phyloP scores from a whole-genome alignment of 768 basidiomycete genomes.

The Hypsizygus marmoreus region DNA sequence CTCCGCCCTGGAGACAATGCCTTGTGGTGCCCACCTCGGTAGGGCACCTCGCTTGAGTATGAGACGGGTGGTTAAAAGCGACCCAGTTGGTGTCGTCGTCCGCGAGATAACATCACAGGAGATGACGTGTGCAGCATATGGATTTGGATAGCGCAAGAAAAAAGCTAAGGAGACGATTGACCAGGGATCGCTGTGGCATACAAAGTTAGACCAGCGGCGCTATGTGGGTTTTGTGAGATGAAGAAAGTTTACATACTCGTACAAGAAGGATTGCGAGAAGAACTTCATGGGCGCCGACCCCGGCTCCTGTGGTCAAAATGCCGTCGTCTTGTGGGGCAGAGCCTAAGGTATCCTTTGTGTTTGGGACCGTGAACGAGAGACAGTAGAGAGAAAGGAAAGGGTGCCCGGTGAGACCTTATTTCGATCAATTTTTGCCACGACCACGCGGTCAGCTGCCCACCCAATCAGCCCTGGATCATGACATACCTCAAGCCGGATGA shows the following conservation, averaged over 20 bases:
- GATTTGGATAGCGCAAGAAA: slow-evolving; percentile 95
- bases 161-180: slow-evolving; percentile 90
- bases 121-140: slow-evolving; percentile 89
- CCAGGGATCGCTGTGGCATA: slow-evolving; percentile 80
- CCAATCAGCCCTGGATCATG: no score
- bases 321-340: slow-evolving; percentile 11
- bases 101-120: slow-evolving; percentile 96
- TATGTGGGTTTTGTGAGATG: slow-evolving; percentile 1
- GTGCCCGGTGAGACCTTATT: no score
- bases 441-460: no score
- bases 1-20: slow-evolving; percentile 82
- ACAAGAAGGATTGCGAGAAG: slow-evolving; percentile 55
- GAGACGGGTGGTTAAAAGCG: slow-evolving; percentile 83
- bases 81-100: slow-evolving; percentile 67
- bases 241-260: slow-evolving; percentile 46
- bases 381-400: no score
- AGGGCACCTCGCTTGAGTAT: slow-evolving; percentile 92
- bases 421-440: no score
- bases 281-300: slow-evolving; percentile 53
- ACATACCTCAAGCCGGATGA: no score
- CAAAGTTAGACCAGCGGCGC: slow-evolving; percentile 17
- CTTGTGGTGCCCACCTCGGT: slow-evolving; percentile 87
- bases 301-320: slow-evolving; percentile 17
- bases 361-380: slow-evolving; percentile 7
- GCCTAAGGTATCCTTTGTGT: background rate